Base-by-base conservation (phyloP, 2,329 filamentous ascomycete genomes). In the Paecilomyces dactylethromorphus region DNA sequence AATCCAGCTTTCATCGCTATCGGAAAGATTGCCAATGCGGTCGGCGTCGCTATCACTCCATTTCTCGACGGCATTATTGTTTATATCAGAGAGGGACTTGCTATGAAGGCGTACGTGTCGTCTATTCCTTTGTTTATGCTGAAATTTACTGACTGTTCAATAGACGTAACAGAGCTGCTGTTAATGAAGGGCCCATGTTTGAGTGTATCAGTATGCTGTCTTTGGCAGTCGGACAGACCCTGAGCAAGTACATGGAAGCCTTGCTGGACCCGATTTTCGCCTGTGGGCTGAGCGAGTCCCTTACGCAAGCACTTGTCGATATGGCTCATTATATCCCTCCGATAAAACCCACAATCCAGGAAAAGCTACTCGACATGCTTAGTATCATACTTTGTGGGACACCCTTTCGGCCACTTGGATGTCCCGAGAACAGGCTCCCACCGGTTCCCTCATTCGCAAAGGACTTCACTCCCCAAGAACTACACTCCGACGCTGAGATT, bases 311-410 rank as follows among this genome's bases (percentile, higher is more conserved):
- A 2, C 81, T 99, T 57, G 92, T 97, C 22, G 95, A 99, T 69
- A 97, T 99, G 90, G 94, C 94, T 29, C 96, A 97, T 71, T 97
- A 99, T 71, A 97, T 99, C 53, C 94, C 93, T 0, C 92, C 95
- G 0, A 91, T 97, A 59, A 94, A 96, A 71, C 84, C 89, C 1
- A 92, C 87, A 6, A 97, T 99, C 49, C 94, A 99, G 70, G 93
- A 97, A 69, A 88, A 94, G 66, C 79, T 99, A 24, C 83, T 99
- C 12, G 92, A 99, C 69, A 92, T 99, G 84, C 83, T 99, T 45
- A 97, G 94, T 74, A 86, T 93, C 63, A 93, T 97, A 3, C 84
- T 99, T 1, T 96, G 92, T 62, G 92, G 93, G 3, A 89, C 94
- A 65, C 90, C 92, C 1, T 99, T 97, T 74, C 88, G 93, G 64